Evolutionary conservation across 1,284 basidiomycete species (phyloP).

Genomic region (Cryptococcus sp.): DNA sequence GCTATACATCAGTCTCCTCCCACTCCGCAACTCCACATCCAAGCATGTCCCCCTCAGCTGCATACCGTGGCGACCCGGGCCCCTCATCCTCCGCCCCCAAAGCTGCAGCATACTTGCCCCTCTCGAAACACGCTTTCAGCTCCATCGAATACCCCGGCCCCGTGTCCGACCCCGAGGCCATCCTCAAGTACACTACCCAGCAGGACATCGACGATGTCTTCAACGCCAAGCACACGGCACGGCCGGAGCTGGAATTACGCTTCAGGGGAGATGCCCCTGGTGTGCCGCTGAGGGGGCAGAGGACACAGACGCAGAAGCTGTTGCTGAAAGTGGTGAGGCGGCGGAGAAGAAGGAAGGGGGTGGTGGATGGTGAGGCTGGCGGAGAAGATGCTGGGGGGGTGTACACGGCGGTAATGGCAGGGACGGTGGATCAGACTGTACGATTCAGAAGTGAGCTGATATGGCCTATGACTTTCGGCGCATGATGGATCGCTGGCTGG

Average conservation of each 20-base stretch:
- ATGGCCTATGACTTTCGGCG: background rate
- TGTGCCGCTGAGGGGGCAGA: slow-evolving; percentile 75
- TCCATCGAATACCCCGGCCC: slow-evolving; percentile 89
- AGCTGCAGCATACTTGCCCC: slow-evolving; percentile 53
- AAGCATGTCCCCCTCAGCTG: background rate
- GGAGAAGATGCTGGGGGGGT: slow-evolving; percentile 55
- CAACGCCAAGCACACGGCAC: slow-evolving; percentile 40
- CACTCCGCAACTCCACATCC: background rate
- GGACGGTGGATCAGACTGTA: slow-evolving; percentile 72
- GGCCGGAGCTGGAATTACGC: slow-evolving; percentile 68
- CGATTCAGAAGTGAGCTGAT: slow-evolving; percentile 75
- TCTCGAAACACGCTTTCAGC: slow-evolving; percentile 65
- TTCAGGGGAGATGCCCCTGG: slow-evolving; percentile 67
- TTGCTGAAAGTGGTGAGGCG: slow-evolving; percentile 65
- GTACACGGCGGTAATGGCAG: slow-evolving; percentile 73
- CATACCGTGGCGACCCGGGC: background rate
- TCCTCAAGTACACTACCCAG: slow-evolving; percentile 67
- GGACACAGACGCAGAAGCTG: slow-evolving; percentile 70
- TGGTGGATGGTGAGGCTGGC: slow-evolving; percentile 9
- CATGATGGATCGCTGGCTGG: background rate
- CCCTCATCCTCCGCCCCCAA: slow-evolving; percentile 8
- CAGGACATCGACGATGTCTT: slow-evolving; percentile 68
- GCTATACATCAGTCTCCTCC: background rate
- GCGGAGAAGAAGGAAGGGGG: slow-evolving; percentile 49
- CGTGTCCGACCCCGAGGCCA: slow-evolving; percentile 57